These are phyloP conservation scores for Tritrichomonas foetus DNA, from an alignment of 208 protist species.

Conservation along the genomic window DNA sequence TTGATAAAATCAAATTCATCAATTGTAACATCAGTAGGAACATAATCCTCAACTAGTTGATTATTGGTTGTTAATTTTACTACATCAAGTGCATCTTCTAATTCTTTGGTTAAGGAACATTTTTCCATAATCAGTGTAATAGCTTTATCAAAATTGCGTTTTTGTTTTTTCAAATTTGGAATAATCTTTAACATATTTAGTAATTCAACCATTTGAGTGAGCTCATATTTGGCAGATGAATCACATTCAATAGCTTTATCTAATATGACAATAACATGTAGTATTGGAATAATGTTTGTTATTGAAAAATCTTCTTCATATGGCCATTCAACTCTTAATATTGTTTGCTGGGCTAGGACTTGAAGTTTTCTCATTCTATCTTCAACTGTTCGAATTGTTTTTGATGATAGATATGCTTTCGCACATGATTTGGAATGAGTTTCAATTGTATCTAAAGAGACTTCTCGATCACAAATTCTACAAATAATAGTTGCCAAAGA, in stretches of 20 bases:
- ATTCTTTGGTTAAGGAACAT: neutral
- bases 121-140: neutral
- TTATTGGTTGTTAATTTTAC: neutral
- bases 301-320: neutral
- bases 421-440: neutral
- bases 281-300: neutral
- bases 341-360: neutral
- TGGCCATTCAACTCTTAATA: slow-evolving; percentile 10
- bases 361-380: neutral
- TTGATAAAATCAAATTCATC: slow-evolving; percentile 66
- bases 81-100: neutral
- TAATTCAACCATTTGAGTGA: neutral
- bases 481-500: too few relatives aligned
- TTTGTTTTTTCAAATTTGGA: neutral
- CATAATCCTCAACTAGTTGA: neutral
- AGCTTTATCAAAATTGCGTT: neutral
- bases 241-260: neutral
- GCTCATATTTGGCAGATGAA: neutral
- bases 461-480: neutral
- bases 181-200: neutral
- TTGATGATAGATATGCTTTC: neutral
- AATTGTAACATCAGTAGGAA: neutral
- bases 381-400: neutral
- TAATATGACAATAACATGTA: neutral
- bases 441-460: neutral